Evolutionary conservation across 2,329 filamentous ascomycete genomes (phyloP).

Genomic region (Apiospora pterosperma): DNA sequence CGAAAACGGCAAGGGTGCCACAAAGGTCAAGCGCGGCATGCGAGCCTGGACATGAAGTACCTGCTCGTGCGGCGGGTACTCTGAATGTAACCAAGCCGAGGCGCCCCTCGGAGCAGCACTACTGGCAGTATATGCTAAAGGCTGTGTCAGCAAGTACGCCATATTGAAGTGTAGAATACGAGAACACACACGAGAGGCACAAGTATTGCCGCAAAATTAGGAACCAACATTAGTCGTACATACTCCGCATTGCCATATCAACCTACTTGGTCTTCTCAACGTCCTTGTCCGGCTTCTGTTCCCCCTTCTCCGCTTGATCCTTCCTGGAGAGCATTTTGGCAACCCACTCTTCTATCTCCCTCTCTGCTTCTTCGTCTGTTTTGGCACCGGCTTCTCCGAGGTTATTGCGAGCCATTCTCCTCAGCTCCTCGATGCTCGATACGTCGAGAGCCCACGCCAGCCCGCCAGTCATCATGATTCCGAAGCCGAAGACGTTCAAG

Average conservation of each 20-base stretch:
- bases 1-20: neutral
- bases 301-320: conserved; percentile 29
- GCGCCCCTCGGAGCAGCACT: neutral
- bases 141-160: neutral
- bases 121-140: neutral
- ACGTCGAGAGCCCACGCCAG: conserved; percentile 76
- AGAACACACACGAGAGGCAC: neutral
- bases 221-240: neutral
- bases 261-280: conserved; percentile 6
- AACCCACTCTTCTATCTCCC: conserved; percentile 61
- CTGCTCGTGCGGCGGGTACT: neutral
- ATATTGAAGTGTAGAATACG: neutral
- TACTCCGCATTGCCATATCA: neutral
- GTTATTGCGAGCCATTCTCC: conserved; percentile 44
- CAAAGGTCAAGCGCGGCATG: neutral
- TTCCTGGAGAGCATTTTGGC: conserved; percentile 57
- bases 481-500: conserved; percentile 75
- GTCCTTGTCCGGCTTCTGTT: conserved; percentile 8
- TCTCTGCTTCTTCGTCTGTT: conserved; percentile 50
- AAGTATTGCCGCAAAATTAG: neutral
- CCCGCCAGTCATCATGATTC: conserved; percentile 71
- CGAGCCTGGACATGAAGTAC: neutral
- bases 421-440: conserved; percentile 62
- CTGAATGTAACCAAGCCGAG: neutral
- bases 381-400: conserved; percentile 28